Evolutionary conservation across 208 protist genomes (phyloP).

Genomic region (Wallacemonas collosoma): DNA sequence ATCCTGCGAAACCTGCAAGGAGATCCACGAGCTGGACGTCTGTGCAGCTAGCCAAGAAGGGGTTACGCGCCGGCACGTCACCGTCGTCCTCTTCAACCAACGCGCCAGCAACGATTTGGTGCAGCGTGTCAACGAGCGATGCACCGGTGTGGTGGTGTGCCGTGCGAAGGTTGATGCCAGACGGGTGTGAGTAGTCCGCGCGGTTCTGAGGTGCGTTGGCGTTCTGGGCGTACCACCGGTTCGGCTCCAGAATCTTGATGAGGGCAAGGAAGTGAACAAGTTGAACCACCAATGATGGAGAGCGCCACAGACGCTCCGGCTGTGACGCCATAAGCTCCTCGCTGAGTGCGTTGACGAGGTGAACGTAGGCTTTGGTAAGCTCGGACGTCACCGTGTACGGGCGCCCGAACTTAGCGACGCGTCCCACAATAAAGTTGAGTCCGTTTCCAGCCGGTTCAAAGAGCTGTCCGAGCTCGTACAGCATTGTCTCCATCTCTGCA

Average conservation of each 20-base stretch:
- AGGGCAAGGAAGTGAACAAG: slow-evolving; percentile 85
- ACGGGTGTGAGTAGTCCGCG: slow-evolving; percentile 80
- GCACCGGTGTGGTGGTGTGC: slow-evolving; percentile 61
- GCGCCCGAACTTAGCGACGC: slow-evolving; percentile 70
- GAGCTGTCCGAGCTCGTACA: slow-evolving; percentile 69
- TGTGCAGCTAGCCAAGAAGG: slow-evolving; percentile 36
- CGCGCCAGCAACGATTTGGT: slow-evolving; percentile 29
- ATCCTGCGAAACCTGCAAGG: slow-evolving; percentile 56
- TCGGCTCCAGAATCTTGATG: slow-evolving; percentile 84
- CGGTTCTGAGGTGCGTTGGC: slow-evolving; percentile 68
- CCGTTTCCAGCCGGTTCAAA: slow-evolving; percentile 74
- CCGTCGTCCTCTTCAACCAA: slow-evolving; percentile 7
- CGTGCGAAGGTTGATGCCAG: slow-evolving; percentile 55
- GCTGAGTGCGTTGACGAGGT: slow-evolving; percentile 66
- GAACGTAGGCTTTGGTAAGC: slow-evolving; percentile 62
- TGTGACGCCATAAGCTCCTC: slow-evolving; percentile 63
- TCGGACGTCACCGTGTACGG: slow-evolving; percentile 61
- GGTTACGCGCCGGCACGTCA: slow-evolving; percentile 4
- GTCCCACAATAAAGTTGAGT: slow-evolving; percentile 61
- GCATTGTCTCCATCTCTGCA: slow-evolving; percentile 63
- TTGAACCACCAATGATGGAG: slow-evolving; percentile 55
- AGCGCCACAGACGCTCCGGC: slow-evolving; percentile 62
- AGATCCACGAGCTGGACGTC: slow-evolving; percentile 60
- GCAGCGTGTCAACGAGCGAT: slow-evolving; percentile 62
- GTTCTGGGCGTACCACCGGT: slow-evolving; percentile 80